Percentiles rank a stretch among this genome's conserved stretches.
These are phyloP conservation scores for Nitzschia putrida DNA, from an alignment of 108 stramenopile genomes.

Conservation along the genomic window DNA sequence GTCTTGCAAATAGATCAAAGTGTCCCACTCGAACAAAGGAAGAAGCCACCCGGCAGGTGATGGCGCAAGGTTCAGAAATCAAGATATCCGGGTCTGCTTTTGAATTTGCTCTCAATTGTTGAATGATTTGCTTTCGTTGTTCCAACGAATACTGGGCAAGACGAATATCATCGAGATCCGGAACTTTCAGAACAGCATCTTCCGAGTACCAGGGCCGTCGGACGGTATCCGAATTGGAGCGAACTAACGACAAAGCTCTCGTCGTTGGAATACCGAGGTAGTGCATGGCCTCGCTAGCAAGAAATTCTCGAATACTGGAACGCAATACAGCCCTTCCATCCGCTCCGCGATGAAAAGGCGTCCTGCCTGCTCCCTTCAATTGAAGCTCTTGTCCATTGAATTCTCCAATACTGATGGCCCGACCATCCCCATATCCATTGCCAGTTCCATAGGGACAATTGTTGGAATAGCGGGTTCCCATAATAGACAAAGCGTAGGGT, in stretches of 20 bases:
- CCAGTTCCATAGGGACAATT: slow-evolving; percentile 88
- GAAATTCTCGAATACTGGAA: slow-evolving; percentile 92
- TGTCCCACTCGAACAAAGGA: slow-evolving; percentile 87
- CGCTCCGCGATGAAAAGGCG: slow-evolving; percentile 94
- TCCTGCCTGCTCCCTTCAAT: slow-evolving; percentile 94
- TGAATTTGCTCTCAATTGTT: too few species aligned
- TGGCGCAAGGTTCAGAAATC: slow-evolving; percentile 81
- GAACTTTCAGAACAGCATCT: slow-evolving; percentile 27
- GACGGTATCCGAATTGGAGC: slow-evolving; percentile 52
- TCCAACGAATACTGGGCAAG: slow-evolving; percentile 48
- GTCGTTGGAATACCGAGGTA: slow-evolving; percentile 87
- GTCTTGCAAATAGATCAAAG: slow-evolving; percentile 78
- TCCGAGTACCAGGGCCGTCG: slow-evolving; percentile 77
- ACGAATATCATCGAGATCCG: too few species aligned
- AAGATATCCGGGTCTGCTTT: slow-evolving; percentile 79
- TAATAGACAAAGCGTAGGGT: slow-evolving; percentile 87
- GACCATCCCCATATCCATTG: slow-evolving; percentile 88
- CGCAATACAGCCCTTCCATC: slow-evolving; percentile 96
- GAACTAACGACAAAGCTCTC: slow-evolving; percentile 77
- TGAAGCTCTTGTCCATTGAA: slow-evolving; percentile 87
- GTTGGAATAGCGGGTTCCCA: slow-evolving; percentile 72
- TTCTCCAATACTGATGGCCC: slow-evolving; percentile 82
- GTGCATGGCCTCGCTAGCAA: slow-evolving; percentile 96
- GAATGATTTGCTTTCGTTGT: slow-evolving; percentile 51
- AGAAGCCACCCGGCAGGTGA: slow-evolving; percentile 79